Conservation (phyloP, 768 basidiomycete species). For the Hygrocybe coccinea region DNA sequence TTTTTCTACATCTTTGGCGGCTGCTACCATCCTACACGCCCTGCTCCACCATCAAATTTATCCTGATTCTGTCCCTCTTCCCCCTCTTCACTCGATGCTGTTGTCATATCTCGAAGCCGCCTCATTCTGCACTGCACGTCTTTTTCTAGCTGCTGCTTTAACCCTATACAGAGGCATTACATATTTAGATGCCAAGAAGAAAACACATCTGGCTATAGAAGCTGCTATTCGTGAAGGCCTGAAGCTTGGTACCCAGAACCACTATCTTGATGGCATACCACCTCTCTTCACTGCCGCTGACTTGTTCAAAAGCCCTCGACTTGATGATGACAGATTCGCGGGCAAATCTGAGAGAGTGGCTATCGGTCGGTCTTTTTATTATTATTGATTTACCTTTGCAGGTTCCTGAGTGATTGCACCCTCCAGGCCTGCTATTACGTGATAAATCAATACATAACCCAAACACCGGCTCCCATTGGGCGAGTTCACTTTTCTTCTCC, state of each 20-base stretch:
- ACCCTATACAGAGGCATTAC: constrained; percentile 61
- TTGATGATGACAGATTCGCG: constrained; percentile 32
- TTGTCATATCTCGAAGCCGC: constrained; percentile 37
- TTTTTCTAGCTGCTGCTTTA: constrained; percentile 79
- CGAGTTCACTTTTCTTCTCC: constrained; percentile 67
- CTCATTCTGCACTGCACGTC: constrained; percentile 43
- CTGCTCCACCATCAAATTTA: constrained; percentile 38
- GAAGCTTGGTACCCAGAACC: constrained; percentile 75
- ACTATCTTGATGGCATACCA: constrained; percentile 74
- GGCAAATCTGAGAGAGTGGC: constrained; percentile 47
- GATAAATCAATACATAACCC: constrained; percentile 62
- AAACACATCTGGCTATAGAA: constrained; percentile 52
- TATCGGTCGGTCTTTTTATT: constrained; percentile 43
- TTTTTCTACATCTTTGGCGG: constrained; percentile 44
- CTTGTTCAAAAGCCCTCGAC: constrained; percentile 35
- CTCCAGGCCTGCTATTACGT: constrained; percentile 62
- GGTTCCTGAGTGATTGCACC: constrained; percentile 2
- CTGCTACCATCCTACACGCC: constrained; percentile 53
- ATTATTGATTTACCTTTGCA: neutral
- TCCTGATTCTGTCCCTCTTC: constrained; percentile 27
- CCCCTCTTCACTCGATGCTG: constrained; percentile 45
- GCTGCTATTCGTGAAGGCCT: constrained; percentile 77
- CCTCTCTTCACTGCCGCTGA: constrained; percentile 54
- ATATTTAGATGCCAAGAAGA: constrained; percentile 63
- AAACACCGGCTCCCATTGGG: constrained; percentile 61